These are phyloP conservation scores for Gilbertella persicaria DNA, from an alignment of 371 early-diverging fungal species.

Conservation along the genomic window DNA sequence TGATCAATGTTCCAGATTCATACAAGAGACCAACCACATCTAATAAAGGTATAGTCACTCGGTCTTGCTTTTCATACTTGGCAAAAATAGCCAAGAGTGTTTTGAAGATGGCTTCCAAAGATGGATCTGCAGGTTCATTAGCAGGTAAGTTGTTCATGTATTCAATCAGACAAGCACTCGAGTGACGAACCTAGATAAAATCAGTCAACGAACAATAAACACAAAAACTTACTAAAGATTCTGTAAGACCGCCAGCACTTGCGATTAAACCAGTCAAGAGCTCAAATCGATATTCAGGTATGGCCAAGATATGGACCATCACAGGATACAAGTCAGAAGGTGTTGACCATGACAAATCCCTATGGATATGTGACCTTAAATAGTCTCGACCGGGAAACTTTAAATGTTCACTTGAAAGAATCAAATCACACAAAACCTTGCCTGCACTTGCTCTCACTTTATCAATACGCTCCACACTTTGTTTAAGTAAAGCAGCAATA, in stretches of 20 bases:
- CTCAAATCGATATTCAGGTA: conserved; percentile 60
- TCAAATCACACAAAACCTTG: conserved; percentile 43
- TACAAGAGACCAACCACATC: conserved; percentile 71
- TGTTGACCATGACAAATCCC: conserved; percentile 64
- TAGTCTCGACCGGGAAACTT: conserved; percentile 28
- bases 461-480: conserved; percentile 85
- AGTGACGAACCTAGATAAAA: conserved; percentile 76
- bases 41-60: conserved; percentile 66
- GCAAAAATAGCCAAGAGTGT: conserved; percentile 47
- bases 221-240: conserved; percentile 63
- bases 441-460: conserved; percentile 73
- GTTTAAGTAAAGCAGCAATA: conserved; percentile 61
- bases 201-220: too few species aligned
- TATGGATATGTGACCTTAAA: conserved; percentile 26
- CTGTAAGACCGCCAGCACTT: conserved; percentile 81
- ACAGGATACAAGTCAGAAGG: conserved; percentile 68
- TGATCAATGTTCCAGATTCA: conserved; percentile 52
- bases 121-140: conserved; percentile 7
- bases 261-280: conserved; percentile 70
- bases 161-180: conserved; percentile 65
- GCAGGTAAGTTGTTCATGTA: conserved; percentile 53
- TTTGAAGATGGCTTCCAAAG: conserved; percentile 35
- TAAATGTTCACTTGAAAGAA: conserved; percentile 25
- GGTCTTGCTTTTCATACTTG: conserved; percentile 56
- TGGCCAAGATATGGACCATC: conserved; percentile 57